Evolutionary conservation across 305 asterid species (phyloP), one percentile per base, ranked within the genome.

Genomic region (Lippia alba): DNA sequence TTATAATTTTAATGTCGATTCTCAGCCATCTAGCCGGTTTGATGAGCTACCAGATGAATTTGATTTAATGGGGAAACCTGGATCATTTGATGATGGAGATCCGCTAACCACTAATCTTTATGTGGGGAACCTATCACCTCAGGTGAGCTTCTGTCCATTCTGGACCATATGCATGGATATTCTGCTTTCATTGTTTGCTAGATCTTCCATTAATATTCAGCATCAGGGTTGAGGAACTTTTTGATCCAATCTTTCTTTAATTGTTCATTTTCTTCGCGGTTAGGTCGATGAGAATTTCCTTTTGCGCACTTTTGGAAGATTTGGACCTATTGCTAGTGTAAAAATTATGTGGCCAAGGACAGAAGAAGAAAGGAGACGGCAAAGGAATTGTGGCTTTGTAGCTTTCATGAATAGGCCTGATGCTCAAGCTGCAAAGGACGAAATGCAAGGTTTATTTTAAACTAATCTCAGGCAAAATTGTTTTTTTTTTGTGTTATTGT

Each of bases 341-440:
- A 91, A 91, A 73, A 91, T 91, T 77, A 91, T 91, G 97, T 91
- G 97, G 97, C 97, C 97, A 39, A 89, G 97, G 78, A 91, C 97
- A 33, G 97, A 91, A 80, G 97, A 91, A 80, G 97, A 91, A 72
- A 71, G 77, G 50, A 81, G 89, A 76, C 81, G 97, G 69, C 94
- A 89, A 73, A 85, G 96, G 73, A 91, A 91, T 75, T 91, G 97
- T 77, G 97, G 97, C 56, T 91, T 91, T 86, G 97, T 91, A 74
- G 94, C 97, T 79, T 91, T 89, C 84, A 91, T 91, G 97, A 91
- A 91, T 66, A 87, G 97, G 73, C 69, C 87, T 69, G 97, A 91
- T 58, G 97, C 89, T 66, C 97, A 91, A 77, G 97, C 97, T 67
- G 97, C 96, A 68, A 91, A 87, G 71, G 96, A 91, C 86, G 97